These are phyloP conservation scores for Acacia confusa DNA, from an alignment of 306 rosid species.

Conservation along the genomic window DNA sequence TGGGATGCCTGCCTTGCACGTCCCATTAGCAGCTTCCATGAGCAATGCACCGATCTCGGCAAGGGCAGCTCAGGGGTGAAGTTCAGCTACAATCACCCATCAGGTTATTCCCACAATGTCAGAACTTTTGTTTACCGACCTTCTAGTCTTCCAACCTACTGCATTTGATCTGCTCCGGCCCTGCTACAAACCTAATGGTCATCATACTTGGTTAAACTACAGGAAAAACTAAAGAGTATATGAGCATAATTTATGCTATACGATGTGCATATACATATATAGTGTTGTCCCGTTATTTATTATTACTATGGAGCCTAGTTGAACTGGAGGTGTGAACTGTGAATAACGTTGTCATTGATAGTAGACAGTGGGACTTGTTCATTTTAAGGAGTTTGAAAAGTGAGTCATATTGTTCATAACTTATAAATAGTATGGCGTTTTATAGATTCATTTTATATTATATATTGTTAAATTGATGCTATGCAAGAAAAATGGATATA, in stretches of 20 bases:
- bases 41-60: slow-evolving; percentile 73
- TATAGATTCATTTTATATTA: not conserved
- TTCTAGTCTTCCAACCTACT: slow-evolving; percentile 59
- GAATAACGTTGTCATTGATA: slow-evolving; percentile 12
- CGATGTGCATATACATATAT: slow-evolving; percentile 8
- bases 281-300: slow-evolving; percentile 28
- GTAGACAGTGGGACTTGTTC: not conserved
- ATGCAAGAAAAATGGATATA: not conserved
- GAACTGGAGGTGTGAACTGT: not conserved
- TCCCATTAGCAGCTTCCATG: slow-evolving; percentile 90
- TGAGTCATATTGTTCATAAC: not conserved
- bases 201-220: slow-evolving; percentile 29
- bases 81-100: slow-evolving; percentile 81
- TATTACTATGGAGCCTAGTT: not conserved
- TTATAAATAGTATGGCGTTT: not conserved
- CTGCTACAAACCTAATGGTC: slow-evolving; percentile 9
- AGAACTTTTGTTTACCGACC: slow-evolving; percentile 75
- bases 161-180: slow-evolving; percentile 55
- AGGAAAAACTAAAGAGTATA: slow-evolving; percentile 18
- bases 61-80: slow-evolving; percentile 71
- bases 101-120: slow-evolving; percentile 75
- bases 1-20: slow-evolving; percentile 98
- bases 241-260: not conserved
- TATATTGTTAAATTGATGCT: not conserved
- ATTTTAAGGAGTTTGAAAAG: not conserved